Percentiles rank a stretch among this genome's conserved stretches.
These are phyloP conservation scores for Fusarium tanahbumbuense DNA, from an alignment of 2,329 filamentous ascomycete genomes.

Conservation along the genomic window DNA sequence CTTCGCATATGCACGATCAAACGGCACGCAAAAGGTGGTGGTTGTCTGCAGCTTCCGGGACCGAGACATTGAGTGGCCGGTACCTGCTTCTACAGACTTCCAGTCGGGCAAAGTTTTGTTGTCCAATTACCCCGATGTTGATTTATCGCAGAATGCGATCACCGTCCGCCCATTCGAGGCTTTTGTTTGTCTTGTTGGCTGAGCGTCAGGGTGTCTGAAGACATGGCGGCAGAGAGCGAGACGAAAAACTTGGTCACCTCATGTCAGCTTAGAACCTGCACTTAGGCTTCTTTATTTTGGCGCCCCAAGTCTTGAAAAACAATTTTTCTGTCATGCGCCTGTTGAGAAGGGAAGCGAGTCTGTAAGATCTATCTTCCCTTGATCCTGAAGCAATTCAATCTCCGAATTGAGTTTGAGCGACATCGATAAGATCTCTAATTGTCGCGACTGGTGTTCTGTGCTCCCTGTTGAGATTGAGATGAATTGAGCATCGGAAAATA, in stretches of 20 bases:
- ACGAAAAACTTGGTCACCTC: background rate
- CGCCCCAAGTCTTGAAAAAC: background rate
- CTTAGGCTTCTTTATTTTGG: background rate
- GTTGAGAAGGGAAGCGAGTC: background rate
- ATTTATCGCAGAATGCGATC: background rate
- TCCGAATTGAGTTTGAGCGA: background rate
- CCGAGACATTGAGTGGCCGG: background rate
- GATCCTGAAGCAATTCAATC: no score
- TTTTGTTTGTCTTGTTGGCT: constrained; percentile 1
- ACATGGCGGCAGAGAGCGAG: background rate
- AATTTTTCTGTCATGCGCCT: background rate
- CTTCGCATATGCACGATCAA: constrained; percentile 30
- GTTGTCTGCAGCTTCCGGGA: constrained; percentile 32
- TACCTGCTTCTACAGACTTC: background rate
- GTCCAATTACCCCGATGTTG: constrained; percentile 8
- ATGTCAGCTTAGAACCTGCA: background rate
- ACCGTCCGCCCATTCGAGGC: constrained; percentile 25
- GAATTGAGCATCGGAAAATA: background rate
- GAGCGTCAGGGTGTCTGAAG: background rate
- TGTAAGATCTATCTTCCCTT: background rate
- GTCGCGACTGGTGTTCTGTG: background rate
- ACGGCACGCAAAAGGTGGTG: background rate
- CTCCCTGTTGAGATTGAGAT: background rate
- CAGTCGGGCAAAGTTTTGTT: constrained; percentile 10
- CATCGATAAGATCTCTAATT: background rate